Evolutionary conservation across 164 flowering plant species (phyloP).

Genomic region (Piper betle): DNA sequence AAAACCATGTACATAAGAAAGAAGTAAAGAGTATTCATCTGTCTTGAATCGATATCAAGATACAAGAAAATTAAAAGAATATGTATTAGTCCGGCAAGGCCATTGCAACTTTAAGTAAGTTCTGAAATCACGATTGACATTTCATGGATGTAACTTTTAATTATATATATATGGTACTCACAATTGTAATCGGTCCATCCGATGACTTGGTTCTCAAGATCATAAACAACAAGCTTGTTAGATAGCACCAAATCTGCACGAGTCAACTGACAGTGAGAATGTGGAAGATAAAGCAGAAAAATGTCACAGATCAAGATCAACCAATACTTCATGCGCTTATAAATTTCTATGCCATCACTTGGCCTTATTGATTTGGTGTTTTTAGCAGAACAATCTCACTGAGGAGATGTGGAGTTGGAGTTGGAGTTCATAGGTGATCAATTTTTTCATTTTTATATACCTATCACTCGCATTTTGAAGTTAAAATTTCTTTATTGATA

Average conservation of each 20-base stretch:
- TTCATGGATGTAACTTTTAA: neutral
- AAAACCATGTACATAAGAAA: no score
- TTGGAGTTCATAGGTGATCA: no score
- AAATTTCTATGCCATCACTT: no score
- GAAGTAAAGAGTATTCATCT: no score
- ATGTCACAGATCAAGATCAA: neutral
- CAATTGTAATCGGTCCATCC: conserved; percentile 88
- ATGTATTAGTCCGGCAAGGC: neutral
- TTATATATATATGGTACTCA: conserved; percentile 24
- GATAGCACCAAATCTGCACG: conserved; percentile 71
- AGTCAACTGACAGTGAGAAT: neutral
- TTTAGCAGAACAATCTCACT: no score
- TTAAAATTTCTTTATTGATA: no score
- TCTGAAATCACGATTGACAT: neutral
- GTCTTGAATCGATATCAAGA: neutral
- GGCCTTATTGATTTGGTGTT: no score
- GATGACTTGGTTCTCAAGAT: conserved; percentile 62
- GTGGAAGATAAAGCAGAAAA: neutral
- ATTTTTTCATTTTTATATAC: no score
- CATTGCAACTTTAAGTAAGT: neutral
- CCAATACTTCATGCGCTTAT: no score
- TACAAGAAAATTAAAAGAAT: neutral
- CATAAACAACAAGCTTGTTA: conserved; percentile 65
- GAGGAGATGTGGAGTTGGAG: no score
- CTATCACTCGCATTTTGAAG: no score